Conservation (phyloP, 2,329 filamentous ascomycete species). For the Waltergamsia citrina region DNA sequence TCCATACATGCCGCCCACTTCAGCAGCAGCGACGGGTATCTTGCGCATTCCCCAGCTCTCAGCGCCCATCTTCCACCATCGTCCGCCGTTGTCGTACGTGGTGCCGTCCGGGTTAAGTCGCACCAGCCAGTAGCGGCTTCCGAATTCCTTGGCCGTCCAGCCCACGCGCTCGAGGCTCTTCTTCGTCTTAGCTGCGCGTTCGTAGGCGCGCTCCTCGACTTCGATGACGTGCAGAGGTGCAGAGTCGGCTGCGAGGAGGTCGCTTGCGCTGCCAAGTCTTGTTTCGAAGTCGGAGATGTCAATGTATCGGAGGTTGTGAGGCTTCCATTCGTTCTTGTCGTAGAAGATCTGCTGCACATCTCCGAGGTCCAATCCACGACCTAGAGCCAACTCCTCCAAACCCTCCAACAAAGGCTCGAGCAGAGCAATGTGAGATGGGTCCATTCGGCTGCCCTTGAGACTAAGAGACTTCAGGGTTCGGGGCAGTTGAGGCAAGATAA, state of each 20-base stretch:
- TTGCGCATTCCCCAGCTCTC: conserved; percentile 82
- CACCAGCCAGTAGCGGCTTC: conserved; percentile 59
- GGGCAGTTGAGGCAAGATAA: conserved; percentile 57
- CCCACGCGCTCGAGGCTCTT: conserved; percentile 52
- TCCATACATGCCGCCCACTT: conserved; percentile 92
- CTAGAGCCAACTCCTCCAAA: conserved; percentile 70
- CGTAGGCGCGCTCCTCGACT: conserved; percentile 58
- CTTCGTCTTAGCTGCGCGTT: conserved; percentile 52
- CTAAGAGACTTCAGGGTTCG: conserved; percentile 62
- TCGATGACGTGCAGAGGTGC: conserved; percentile 70
- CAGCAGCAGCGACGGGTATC: conserved; percentile 81
- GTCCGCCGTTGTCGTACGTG: conserved; percentile 35
- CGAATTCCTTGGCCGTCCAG: conserved; percentile 64
- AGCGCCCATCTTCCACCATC: conserved; percentile 77
- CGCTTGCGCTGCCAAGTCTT: conserved; percentile 51
- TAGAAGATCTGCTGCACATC: conserved; percentile 60
- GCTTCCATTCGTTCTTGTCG: conserved; percentile 22
- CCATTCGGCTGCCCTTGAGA: conserved; percentile 66
- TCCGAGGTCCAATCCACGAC: conserved; percentile 53
- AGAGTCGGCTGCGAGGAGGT: conserved; percentile 48
- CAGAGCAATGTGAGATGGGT: conserved; percentile 50
- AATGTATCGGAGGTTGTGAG: conserved; percentile 61
- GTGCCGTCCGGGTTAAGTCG: conserved; percentile 30
- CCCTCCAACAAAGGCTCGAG: conserved; percentile 55
- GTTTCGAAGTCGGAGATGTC: conserved; percentile 57